Evolutionary conservation across 805 yeast genomes (phyloP), one percentile per base, ranked within the genome.

Genomic region (Clavispora fructus): DNA sequence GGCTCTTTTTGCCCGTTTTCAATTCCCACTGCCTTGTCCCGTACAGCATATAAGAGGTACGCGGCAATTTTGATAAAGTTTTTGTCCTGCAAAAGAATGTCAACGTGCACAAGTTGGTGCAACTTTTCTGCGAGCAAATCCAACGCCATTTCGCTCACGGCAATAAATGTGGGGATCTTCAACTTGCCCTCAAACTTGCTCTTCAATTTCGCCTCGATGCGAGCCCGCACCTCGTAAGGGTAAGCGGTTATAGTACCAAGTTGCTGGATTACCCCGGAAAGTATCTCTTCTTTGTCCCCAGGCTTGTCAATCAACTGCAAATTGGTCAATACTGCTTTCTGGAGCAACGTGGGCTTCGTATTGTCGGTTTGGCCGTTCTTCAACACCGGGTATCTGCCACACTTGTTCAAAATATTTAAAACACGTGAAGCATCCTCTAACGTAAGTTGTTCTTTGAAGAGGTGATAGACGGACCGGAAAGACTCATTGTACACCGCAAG

Each of bases 341-440:
- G 98, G 38, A 92, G 65, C 9, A 74, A 71, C 0, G 97, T 79
- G 23, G 75, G 77, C 16, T 63, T 61, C 17, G 25, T 57, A 35
- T 71, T 67, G 59, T 89, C 96, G 4, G 67, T 60, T 30, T 70
- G 70, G 51, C 71, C 72, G 28, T 71, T 79, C 8, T 89, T 85
- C 32, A 88, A 68, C 11, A 85, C 73, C 1, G 95, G 95, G 61
- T 85, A 89, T 35, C 87, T 68, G 1, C 86, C 79, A 47, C 89
- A 80, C 13, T 81, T 71, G 55, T 79, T 79, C 57, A 92, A 74
- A 6, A 82, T 65, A n/a, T 67, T 67, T 32, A 88, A 62, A n/a
- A 85, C 69, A 19, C 62, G 67, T 38, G 71, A 77, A n/a, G 80
- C 68, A 63, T 60, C 72, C 19, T 46, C 64, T 26, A 52, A 56